Evolutionary conservation across 352 stramenopile genomes (phyloP), one percentile per base, ranked within the genome.

Genomic region (Poterioochromonas sp.): DNA sequence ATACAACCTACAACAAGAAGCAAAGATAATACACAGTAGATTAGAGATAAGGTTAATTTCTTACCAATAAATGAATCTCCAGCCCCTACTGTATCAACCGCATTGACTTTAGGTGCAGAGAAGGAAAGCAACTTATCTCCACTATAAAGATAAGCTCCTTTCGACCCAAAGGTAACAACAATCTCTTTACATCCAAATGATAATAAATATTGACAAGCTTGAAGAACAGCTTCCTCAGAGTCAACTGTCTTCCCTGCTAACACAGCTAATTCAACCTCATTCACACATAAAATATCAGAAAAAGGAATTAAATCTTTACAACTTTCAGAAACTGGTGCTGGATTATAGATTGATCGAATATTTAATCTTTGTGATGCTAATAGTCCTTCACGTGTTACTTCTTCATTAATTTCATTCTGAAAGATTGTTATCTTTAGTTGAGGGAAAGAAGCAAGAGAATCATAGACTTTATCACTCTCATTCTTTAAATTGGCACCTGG

Each of bases 41-140:
- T 51, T 5, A 18, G 43, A 51, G 43, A 20, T 18, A 51, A 18
- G 43, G 43, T 20, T 20, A 20, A 51, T 68, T 18, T 68, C 22
- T 20, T 40, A 54, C 69, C 69, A 34, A 76, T 63, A 44, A 76
- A 76, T 39, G 37, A 76, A 29, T 76, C 69, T 5, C 69, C 69
- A 26, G 69, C 69, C 18, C 69, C 69, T 1, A 76, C 69, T 26
- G 40, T 76, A 64, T 76, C 69, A 41, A 76, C 69, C 35, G 37
- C 15, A 37, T 76, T 18, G 15, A 63, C 69, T 5, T 8, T 8
- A 8, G 15, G 8, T 69, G 35, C 43, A 62, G 39, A 5, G 54
- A 74, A 54, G 18, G 34, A 29, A 58, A 58, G 8, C 5, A 62
- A 54, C 8, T 43, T 43, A 49, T 71, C 32, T 22, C 32, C 20